Base-by-base conservation (phyloP, 2,329 filamentous ascomycete species). In the Scytalidium lignicola region DNA sequence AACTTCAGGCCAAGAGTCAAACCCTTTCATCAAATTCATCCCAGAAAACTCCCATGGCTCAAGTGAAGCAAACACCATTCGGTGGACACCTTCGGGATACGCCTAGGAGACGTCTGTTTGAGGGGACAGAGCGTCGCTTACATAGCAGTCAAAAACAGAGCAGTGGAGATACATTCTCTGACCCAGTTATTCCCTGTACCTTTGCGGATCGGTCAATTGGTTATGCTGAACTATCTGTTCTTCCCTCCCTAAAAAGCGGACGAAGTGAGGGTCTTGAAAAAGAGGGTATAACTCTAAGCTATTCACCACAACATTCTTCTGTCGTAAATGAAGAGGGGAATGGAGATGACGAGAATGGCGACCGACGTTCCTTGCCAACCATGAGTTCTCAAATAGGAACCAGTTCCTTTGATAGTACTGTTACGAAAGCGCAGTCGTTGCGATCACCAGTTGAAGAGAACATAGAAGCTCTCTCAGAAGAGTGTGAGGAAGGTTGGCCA, bases 121-220 rank as follows among this genome's bases (percentile, higher is more conserved):
- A 19, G 6, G n/a, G 5, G 17, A 26, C 12, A 44, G 21, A 13
- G 7, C 19, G 21, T 22, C 4, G 37, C 21, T 13, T 41, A 41
- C 19, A 20, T 28, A 12, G 15, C 17, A 5, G 37, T 17, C 40
- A 18, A 47, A 28, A 39, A 17, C 13, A 23, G 45, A 12, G n/a
- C 15, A 37, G 32, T 10, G 19, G 28, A 12, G 50, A 53, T 6
- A 17, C 48, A 17, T 57, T 50, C 18, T 58, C 58, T 1, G 49
- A 53, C 39, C 32, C 22, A 21, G 22, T 59, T 12, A 55, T 59
- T 44, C 55, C 56, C 15, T 50, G 50, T 18, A 61, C 57, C 10
- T 58, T 52, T 18, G 37, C 37, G 9, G 44, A 49, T 28, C 15
- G 15, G 9, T 5, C 32, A 7, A 37, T 17, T 37, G 15, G 5